These are phyloP conservation scores for Anthostomella pinea DNA, from an alignment of 2,329 filamentous ascomycete species.

Conservation along the genomic window DNA sequence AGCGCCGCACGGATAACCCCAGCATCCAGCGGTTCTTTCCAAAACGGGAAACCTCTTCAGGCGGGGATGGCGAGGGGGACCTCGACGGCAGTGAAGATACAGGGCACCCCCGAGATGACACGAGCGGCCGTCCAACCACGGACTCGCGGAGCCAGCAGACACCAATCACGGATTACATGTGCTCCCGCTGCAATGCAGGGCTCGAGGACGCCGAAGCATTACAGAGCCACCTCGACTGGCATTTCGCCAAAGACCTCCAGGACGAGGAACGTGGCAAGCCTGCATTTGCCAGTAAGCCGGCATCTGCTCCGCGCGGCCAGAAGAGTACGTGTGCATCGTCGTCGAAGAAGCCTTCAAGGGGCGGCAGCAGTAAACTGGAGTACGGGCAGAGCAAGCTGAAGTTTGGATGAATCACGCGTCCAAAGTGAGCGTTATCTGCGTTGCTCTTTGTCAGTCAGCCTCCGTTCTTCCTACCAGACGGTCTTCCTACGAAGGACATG, in stretches of 20 bases:
- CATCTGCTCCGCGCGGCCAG: slow-evolving; percentile 34
- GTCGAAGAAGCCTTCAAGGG: slow-evolving; percentile 37
- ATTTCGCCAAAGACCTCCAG: slow-evolving; percentile 85
- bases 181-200: slow-evolving; percentile 62
- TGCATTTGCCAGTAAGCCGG: slow-evolving; percentile 40
- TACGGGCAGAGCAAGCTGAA: slow-evolving; percentile 59
- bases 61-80: slow-evolving; percentile 26
- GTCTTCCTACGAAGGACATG: no score
- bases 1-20: slow-evolving; percentile 43
- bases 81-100: slow-evolving; percentile 13
- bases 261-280: slow-evolving; percentile 54
- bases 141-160: slow-evolving; percentile 31
- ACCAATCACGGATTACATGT: slow-evolving; percentile 44
- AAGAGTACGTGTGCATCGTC: slow-evolving; percentile 35
- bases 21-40: slow-evolving; percentile 59
- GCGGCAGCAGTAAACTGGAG: slow-evolving; percentile 44
- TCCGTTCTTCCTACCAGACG: no score
- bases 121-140: slow-evolving; percentile 19
- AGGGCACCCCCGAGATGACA: slow-evolving; percentile 16
- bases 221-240: slow-evolving; percentile 87
- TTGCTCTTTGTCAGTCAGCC: no score
- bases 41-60: slow-evolving; percentile 35
- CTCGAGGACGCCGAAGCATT: slow-evolving; percentile 57
- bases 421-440: no score
- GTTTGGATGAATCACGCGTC: slow-evolving; percentile 53